phyloP scores from a whole-genome alignment of 257 asterid species.

The Ligustrum vulgare region DNA sequence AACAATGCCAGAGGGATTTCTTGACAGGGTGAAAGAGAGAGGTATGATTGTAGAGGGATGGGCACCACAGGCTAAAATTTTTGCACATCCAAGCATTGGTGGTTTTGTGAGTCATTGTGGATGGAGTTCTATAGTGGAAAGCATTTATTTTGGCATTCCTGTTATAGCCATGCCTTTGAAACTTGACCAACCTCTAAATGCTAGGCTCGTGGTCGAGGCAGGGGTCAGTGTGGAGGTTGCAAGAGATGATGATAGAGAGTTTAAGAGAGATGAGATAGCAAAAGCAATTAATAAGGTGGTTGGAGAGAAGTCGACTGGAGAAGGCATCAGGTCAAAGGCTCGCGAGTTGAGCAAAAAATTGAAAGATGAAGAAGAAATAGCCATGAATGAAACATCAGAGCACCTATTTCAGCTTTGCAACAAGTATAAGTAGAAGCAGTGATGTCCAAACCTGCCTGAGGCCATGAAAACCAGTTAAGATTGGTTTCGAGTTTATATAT shows the following conservation, averaged over 20 bases:
- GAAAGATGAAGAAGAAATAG: slow-evolving; percentile 22
- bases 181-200: slow-evolving; percentile 32
- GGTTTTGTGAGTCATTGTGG: slow-evolving; percentile 23
- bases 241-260: slow-evolving; percentile 30
- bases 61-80: slow-evolving; percentile 44
- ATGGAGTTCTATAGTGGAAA: slow-evolving; percentile 47
- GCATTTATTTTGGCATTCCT: slow-evolving; percentile 41
- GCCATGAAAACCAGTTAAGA: no score
- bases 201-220: slow-evolving; percentile 29
- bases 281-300: slow-evolving; percentile 27
- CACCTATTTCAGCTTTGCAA: slow-evolving; percentile 29
- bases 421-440: slow-evolving; percentile 19
- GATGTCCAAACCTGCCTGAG: not conserved
- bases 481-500: no score
- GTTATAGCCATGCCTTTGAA: slow-evolving; percentile 39
- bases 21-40: slow-evolving; percentile 36
- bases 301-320: slow-evolving; percentile 21
- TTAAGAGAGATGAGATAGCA: slow-evolving; percentile 29
- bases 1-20: slow-evolving; percentile 37
- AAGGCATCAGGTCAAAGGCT: slow-evolving; percentile 22
- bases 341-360: slow-evolving; percentile 21
- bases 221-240: slow-evolving; percentile 40
- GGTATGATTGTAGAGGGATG: slow-evolving; percentile 38
- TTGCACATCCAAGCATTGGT: slow-evolving; percentile 32
- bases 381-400: slow-evolving; percentile 15